Base-by-base conservation (phyloP, 2,329 filamentous ascomycete species). In the Phyllosticta capitalensis region DNA sequence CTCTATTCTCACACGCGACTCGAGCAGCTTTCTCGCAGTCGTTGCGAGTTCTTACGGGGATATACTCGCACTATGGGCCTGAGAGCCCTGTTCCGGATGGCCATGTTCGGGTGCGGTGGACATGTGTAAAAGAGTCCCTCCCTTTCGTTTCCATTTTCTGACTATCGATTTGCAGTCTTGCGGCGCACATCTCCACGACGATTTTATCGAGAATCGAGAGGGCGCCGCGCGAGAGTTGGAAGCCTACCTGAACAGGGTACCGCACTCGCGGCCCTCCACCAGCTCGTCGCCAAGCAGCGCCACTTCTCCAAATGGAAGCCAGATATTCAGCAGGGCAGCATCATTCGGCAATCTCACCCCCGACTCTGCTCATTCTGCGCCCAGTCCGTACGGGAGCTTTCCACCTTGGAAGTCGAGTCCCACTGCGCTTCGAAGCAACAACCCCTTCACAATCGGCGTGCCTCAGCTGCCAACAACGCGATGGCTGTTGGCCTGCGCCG, bases 171-270 rank as follows among this genome's bases (percentile, higher is more conserved):
- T 2, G 9, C 24, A 71, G 69, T 64, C 66, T 19, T 73, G 70
- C 54, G 71, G 71, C 20, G 65, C 69, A 22, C 50, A 63, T 1
- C 64, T 75, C 6, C 70, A 73, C 58, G 73, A 75, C 55, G 73
- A 75, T 63, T 75, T 71, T 54, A 63, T 71, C 52, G 73, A 75
- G 63, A 61, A 63, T 17, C 66, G 70, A 26, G 65, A 67, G 5
- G 73, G 73, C 19, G 73, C 73, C 51, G 73, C 73, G 9, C 66
- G 69, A 10, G 67, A 71, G n/a, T 64, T 75, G 0, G 72, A 74
- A 66, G 67, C 67, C 1, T 72, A 68, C 51, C 68, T 75, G 17
- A 74, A 74, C 58, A n/a, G n/a, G n/a, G n/a, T n/a, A n/a, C n/a
- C n/a, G n/a, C n/a, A n/a, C n/a, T n/a, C n/a, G n/a, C 63, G 70